A percentile compares a stretch with the other conserved stretches of the same genome.
phyloP scores from a whole-genome alignment of 1,139 yeast genomes.

The Geotrichum australiense region DNA sequence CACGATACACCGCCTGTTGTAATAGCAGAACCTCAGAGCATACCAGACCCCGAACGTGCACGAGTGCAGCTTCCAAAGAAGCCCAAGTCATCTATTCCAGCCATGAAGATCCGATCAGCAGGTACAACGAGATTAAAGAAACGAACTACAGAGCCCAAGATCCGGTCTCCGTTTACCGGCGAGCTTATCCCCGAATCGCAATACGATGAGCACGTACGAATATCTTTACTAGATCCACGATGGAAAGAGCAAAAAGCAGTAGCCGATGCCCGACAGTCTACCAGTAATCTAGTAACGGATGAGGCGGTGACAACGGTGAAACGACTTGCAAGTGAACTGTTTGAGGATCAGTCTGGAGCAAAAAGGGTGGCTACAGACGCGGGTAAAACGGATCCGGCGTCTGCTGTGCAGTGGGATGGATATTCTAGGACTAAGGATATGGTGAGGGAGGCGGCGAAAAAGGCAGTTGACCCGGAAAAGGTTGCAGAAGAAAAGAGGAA shows the following conservation, averaged over 20 bases:
- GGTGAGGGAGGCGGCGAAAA: conserved; percentile 26
- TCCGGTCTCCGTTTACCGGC: conserved; percentile 71
- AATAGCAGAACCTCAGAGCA: too few relatives aligned
- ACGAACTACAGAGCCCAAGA: conserved; percentile 33
- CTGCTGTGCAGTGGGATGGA: conserved; percentile 30
- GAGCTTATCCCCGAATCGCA: conserved; percentile 61
- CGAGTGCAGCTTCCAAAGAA: too few relatives aligned
- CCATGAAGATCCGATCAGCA: conserved; percentile 61
- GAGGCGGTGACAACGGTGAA: conserved; percentile 74
- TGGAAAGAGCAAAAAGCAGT: conserved; percentile 65
- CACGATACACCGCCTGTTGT: too few relatives aligned
- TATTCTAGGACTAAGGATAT: conserved; percentile 23
- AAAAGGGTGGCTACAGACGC: conserved; percentile 17
- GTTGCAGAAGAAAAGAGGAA: conserved; percentile 21
- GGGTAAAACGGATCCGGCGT: conserved; percentile 20
- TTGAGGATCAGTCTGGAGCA: conserved; percentile 7
- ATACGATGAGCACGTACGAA: conserved; percentile 66
- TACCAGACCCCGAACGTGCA: too few relatives aligned
- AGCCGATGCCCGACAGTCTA: conserved; percentile 51
- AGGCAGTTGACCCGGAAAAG: conserved; percentile 23
- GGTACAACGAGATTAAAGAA: conserved; percentile 51
- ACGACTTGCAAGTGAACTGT: conserved; percentile 42
- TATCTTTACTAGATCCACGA: conserved; percentile 70
- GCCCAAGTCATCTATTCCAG: too few relatives aligned
- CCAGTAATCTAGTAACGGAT: conserved; percentile 57